These are phyloP conservation scores for Chlorella ohadii DNA, from an alignment of 139 green algal genomes.

Conservation along the genomic window DNA sequence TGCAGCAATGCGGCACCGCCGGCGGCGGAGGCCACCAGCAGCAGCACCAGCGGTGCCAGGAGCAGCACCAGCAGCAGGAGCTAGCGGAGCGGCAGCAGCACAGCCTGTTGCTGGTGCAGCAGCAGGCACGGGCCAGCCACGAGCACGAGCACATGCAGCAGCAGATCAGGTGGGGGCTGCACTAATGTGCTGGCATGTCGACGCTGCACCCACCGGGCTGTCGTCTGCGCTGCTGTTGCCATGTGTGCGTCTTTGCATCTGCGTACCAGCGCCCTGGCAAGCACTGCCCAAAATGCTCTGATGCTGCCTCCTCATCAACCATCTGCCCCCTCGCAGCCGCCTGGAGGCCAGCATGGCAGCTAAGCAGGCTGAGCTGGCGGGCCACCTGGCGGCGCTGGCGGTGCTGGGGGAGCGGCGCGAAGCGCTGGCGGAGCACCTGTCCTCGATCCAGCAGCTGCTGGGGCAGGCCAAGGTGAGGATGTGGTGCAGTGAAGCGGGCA, in stretches of 20 bases:
- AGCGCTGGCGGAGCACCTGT: background rate
- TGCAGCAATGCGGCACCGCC: background rate
- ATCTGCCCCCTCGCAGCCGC: background rate
- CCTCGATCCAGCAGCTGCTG: background rate
- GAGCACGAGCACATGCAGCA: constrained; percentile 19
- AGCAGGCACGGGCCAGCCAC: background rate
- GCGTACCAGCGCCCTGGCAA: too few species aligned
- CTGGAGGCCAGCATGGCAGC: background rate
- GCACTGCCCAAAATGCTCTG: too few species aligned
- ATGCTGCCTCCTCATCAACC: background rate
- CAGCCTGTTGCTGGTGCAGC: background rate
- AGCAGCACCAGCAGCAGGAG: constrained; percentile 16
- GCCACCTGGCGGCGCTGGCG: constrained; percentile 3
- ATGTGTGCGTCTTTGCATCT: too few species aligned
- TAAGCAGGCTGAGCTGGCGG: constrained; percentile 1
- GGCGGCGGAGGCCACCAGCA: background rate
- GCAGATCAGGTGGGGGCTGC: constrained; percentile 14
- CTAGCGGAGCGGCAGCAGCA: background rate
- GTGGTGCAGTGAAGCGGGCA: too few species aligned
- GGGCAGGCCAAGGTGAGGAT: constrained; percentile 6
- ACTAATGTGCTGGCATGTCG: too few species aligned
- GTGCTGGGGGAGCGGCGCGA: background rate
- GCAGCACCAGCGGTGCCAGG: background rate
- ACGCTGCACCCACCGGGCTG: too few species aligned
- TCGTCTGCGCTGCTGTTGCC: too few species aligned